Conservation (phyloP, 2,329 filamentous ascomycete genomes). For the Colletotrichum sansevieriae region DNA sequence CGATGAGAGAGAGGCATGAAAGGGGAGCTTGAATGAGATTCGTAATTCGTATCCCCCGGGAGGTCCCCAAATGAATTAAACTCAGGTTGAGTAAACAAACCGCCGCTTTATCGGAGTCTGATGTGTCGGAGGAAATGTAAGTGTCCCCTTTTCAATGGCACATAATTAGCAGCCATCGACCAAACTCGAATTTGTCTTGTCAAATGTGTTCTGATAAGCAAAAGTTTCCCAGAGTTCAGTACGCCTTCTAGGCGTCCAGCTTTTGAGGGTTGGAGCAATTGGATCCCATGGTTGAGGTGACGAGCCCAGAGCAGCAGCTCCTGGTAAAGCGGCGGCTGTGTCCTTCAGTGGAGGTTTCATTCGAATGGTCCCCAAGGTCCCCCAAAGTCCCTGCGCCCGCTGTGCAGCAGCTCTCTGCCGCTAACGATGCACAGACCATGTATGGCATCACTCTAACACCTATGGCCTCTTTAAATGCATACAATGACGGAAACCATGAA, state of each 20-base stretch:
- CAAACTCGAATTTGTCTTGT: background rate
- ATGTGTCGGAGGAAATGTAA: background rate
- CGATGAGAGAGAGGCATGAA: conserved; percentile 18
- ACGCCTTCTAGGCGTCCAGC: too few relatives aligned
- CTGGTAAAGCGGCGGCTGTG: conserved; percentile 33
- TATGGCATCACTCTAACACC: background rate
- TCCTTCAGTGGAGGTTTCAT: conserved; percentile 23
- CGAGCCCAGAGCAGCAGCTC: background rate
- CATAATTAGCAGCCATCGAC: background rate
- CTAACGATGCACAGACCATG: conserved; percentile 18
- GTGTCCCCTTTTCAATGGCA: accelerated
- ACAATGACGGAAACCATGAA: accelerated
- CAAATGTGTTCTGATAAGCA: background rate
- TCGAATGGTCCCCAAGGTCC: conserved; percentile 14
- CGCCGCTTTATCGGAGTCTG: conserved; percentile 33
- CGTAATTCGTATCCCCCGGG: conserved; percentile 9
- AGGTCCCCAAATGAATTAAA: conserved; percentile 33
- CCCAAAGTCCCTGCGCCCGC: conserved; percentile 24
- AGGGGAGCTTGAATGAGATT: conserved; percentile 27
- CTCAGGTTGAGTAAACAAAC: conserved; percentile 39
- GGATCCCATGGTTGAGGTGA: too few relatives aligned
- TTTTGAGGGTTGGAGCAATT: too few relatives aligned
- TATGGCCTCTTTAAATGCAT: background rate
- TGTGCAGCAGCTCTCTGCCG: conserved; percentile 12
- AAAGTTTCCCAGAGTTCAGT: background rate